phyloP scores from a whole-genome alignment of 2,329 filamentous ascomycete genomes.

The Cladophialophora exuberans region DNA sequence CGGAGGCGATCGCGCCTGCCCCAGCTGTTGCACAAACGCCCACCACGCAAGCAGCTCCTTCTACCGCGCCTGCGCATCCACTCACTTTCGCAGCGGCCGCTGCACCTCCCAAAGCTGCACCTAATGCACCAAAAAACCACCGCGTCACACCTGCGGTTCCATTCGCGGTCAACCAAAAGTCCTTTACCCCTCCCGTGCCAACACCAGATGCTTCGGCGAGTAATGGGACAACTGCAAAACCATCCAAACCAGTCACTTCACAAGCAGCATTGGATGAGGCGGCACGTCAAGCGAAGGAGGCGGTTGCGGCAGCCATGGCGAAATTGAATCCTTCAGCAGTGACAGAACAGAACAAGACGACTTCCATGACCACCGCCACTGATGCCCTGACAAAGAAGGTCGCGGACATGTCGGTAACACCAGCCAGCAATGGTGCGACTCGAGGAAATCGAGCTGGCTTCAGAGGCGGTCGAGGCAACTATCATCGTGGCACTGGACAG shows the following conservation, averaged over 20 bases:
- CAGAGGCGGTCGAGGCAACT: conserved; percentile 50
- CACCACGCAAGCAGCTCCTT: conserved; percentile 30
- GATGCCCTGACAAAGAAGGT: conserved; percentile 51
- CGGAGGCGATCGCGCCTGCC: conserved; percentile 29
- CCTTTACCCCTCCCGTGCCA: conserved; percentile 41
- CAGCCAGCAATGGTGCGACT: conserved; percentile 41
- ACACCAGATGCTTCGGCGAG: conserved; percentile 36
- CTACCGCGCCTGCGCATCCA: conserved; percentile 21
- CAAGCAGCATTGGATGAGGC: conserved; percentile 49
- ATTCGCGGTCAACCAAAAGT: conserved; percentile 40
- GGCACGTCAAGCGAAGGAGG: conserved; percentile 52
- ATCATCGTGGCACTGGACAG: conserved; percentile 45
- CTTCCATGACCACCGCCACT: conserved; percentile 41
- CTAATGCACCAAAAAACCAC: conserved; percentile 43
- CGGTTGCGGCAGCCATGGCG: conserved; percentile 56
- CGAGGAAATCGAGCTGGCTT: conserved; percentile 44
- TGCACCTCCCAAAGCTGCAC: conserved; percentile 25
- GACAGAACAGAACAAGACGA: conserved; percentile 35
- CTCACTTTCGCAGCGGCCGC: conserved; percentile 27
- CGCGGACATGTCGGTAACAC: conserved; percentile 48
- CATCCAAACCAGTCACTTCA: conserved; percentile 29
- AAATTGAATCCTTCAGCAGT: conserved; percentile 43
- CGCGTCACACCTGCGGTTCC: conserved; percentile 52
- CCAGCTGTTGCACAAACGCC: conserved; percentile 32
- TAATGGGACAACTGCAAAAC: conserved; percentile 36